Conservation (phyloP, 2,329 filamentous ascomycete species). For the Alternaria metachromatica region DNA sequence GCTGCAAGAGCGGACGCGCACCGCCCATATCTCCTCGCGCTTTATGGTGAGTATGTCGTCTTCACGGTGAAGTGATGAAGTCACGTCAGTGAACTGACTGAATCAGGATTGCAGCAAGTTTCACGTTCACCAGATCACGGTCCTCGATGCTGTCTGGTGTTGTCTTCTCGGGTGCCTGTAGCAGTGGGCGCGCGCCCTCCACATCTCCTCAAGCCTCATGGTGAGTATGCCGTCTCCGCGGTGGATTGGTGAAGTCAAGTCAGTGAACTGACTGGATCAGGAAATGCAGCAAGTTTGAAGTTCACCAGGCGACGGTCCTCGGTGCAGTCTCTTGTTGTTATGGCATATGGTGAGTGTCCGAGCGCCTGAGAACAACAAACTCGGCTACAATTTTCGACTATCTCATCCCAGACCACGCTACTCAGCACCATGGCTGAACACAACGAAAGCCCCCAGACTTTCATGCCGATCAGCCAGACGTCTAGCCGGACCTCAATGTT, state of each 20-base stretch:
- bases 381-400: neutral
- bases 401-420: neutral
- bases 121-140: neutral
- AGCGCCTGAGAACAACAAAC: neutral
- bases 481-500: neutral
- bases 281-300: neutral
- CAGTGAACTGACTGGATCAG: neutral
- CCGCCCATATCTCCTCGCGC: too few relatives aligned
- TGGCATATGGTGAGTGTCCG: neutral
- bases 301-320: neutral
- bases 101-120: neutral
- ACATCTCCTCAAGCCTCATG: neutral
- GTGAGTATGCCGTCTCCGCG: neutral
- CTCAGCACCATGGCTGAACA: slow-evolving; percentile 9
- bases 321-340: neutral
- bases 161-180: neutral
- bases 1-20: too few relatives aligned
- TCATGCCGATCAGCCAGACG: neutral
- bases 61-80: neutral
- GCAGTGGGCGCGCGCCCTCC: neutral
- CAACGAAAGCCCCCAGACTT: slow-evolving; percentile 11
- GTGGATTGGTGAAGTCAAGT: neutral
- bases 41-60: neutral
- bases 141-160: neutral
- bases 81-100: neutral